Evolutionary conservation across 768 basidiomycete species (phyloP).

Genomic region (Panaeolus cyanescens): DNA sequence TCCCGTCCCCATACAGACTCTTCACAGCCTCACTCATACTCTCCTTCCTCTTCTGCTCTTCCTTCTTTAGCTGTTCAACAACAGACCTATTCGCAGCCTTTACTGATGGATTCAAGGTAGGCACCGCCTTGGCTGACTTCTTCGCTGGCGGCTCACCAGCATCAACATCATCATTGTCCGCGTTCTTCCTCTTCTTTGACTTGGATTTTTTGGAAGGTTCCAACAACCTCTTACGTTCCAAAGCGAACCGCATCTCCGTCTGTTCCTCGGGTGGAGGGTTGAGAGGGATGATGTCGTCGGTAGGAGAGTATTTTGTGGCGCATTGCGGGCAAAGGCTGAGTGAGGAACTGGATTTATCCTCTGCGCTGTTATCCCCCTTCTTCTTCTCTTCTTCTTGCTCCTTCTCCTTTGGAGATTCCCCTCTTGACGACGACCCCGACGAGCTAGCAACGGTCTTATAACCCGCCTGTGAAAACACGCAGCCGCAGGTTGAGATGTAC

Average conservation of each 20-base stretch:
- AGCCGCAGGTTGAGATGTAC: constrained; percentile 84
- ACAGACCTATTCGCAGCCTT: constrained; percentile 67
- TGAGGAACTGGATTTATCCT: constrained; percentile 17
- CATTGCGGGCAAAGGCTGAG: constrained; percentile 72
- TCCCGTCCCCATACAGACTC: constrained; percentile 71
- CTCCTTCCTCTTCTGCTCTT: constrained; percentile 83
- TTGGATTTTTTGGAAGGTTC: constrained; percentile 62
- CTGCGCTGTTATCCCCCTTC: constrained; percentile 21
- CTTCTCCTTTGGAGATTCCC: constrained; percentile 25
- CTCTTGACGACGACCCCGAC: constrained; percentile 12
- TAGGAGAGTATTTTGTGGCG: constrained; percentile 62
- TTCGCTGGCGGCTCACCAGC: constrained; percentile 35
- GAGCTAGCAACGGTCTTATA: constrained; percentile 61
- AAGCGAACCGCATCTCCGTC: constrained; percentile 50
- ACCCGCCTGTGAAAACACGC: constrained; percentile 87
- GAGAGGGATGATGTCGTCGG: constrained; percentile 57
- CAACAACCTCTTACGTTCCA: constrained; percentile 58
- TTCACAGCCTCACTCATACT: constrained; percentile 87
- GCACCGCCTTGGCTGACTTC: constrained; percentile 41
- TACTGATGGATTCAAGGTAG: constrained; percentile 48
- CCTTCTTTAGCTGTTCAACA: constrained; percentile 68
- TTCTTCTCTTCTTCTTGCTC: constrained; percentile 30
- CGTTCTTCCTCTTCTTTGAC: constrained; percentile 62
- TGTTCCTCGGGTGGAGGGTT: constrained; percentile 77
- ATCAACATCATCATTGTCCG: constrained; percentile 28